Evolutionary conservation across 345 rosid genomes (phyloP), one percentile per base, ranked within the genome.

Genomic region (Raphanus sativus): DNA sequence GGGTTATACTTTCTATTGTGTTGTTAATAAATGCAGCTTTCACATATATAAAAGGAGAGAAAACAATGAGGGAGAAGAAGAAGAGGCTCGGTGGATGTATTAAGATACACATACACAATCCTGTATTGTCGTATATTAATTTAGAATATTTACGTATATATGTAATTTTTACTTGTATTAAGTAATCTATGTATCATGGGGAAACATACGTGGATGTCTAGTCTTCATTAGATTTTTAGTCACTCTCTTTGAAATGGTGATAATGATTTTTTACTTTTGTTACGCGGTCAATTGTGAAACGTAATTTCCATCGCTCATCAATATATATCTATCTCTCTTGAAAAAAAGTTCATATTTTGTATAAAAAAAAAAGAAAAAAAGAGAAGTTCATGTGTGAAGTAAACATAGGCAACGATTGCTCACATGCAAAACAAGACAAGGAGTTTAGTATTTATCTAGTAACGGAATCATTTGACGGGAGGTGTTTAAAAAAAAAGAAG

Each of bases 31-130:
- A 48, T 48, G 77, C 25, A 72, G 40, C 56, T 32, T 71, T 62
- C 55, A 26, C 48, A 32, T 71, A 38, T 70, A 64, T 55, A n/a
- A 42, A 24, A 59, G 30, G 63, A 58, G 81, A 65, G 66, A 73
- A 65, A 4, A 36, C 6, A 28, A 32, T 26, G 63, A 4, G 12
- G 69, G 38, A 45, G 77, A 17, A 50, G 62, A 29, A 34, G 55
- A 48, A 71, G 34, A 58, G 40, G 67, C 65, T 77, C 9, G 40
- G 66, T 77, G 66, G 61, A 55, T 70, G 60, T 55, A 55, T 54
- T 25, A 61, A 42, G 56, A 40, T 0, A 32, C 42, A 28, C 0
- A 52, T 4, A 28, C 17, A 5, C 50, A 17, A 17, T 75, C 67
- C 17, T 65, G 13, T 62, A 62, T 62, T 29, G 38, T 62, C 24